Percentiles rank a stretch among this genome's conserved stretches.
These are phyloP conservation scores for Cordyceps militaris DNA, from an alignment of 2,329 filamentous ascomycete species.

Conservation along the genomic window DNA sequence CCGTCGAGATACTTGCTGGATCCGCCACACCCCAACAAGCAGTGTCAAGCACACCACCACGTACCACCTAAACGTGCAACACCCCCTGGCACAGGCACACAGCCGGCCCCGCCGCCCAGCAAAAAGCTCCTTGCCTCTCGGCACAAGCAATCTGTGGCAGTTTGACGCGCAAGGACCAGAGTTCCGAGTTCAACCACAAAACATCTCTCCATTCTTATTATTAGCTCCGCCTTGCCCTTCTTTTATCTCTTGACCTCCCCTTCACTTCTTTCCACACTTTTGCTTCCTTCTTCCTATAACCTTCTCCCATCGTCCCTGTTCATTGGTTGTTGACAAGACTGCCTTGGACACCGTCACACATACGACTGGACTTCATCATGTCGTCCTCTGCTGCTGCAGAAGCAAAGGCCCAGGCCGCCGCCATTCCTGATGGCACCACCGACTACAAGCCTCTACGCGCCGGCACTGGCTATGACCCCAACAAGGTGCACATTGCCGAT, in stretches of 20 bases:
- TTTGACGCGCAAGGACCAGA: no score
- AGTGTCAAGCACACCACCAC: no score
- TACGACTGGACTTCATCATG: background rate
- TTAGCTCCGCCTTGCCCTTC: background rate
- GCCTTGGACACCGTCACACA: background rate
- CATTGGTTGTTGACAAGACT: background rate
- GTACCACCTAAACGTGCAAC: background rate
- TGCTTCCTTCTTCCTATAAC: background rate
- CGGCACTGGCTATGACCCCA: conserved; percentile 37
- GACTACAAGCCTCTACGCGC: conserved; percentile 46
- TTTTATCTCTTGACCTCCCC: conserved; percentile 3
- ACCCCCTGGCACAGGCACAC: background rate
- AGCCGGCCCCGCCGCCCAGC: conserved; percentile 1
- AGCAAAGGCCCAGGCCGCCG: conserved; percentile 31
- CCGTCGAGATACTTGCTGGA: background rate
- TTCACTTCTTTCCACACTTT: background rate
- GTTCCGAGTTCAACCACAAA: no score
- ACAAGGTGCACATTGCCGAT: conserved; percentile 83
- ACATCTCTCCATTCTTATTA: background rate
- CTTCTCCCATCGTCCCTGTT: background rate
- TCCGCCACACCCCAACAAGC: background rate
- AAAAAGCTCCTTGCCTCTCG: background rate
- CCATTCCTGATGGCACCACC: conserved; percentile 46
- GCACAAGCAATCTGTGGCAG: background rate
- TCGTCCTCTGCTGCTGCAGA: conserved; percentile 10